A percentile compares a stretch with the other conserved stretches of the same genome.
These are phyloP conservation scores for Aspergillus ellipticus DNA, from an alignment of 495 filamentous ascomycete genomes.

Conservation along the genomic window DNA sequence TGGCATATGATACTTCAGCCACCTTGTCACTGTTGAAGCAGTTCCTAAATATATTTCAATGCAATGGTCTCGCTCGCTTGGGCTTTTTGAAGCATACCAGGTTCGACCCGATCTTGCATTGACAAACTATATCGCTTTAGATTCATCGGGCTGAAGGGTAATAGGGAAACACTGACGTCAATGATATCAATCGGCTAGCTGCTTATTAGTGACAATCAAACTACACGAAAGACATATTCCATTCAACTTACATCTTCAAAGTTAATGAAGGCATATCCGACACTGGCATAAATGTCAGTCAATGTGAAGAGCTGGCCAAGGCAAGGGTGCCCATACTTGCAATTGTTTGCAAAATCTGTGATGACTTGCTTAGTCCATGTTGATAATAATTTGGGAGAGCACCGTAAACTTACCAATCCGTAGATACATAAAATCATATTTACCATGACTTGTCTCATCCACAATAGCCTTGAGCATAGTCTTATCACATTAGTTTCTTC, in stretches of 20 bases:
- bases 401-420: constrained; percentile 65
- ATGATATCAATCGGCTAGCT: constrained; percentile 68
- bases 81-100: constrained; percentile 49
- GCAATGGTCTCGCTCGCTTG: background rate
- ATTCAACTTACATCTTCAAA: constrained; percentile 68
- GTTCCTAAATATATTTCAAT: constrained; percentile 50
- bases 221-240: background rate
- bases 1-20: constrained; percentile 90
- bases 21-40: constrained; percentile 80
- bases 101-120: constrained; percentile 63
- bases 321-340: constrained; percentile 61
- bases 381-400: background rate
- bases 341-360: constrained; percentile 77
- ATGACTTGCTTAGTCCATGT: too few species aligned
- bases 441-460: constrained; percentile 71
- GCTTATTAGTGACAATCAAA: constrained; percentile 14
- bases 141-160: constrained; percentile 8
- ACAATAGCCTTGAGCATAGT: constrained; percentile 71
- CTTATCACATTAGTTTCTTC: constrained; percentile 23
- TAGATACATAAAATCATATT: constrained; percentile 93
- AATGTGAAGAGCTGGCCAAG: background rate
- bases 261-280: constrained; percentile 98
- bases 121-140: constrained; percentile 58
- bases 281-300: constrained; percentile 52
- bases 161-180: constrained; percentile 45